These are phyloP conservation scores for Globisporangium emineosum DNA, from an alignment of 352 stramenopile genomes.

Conservation along the genomic window DNA sequence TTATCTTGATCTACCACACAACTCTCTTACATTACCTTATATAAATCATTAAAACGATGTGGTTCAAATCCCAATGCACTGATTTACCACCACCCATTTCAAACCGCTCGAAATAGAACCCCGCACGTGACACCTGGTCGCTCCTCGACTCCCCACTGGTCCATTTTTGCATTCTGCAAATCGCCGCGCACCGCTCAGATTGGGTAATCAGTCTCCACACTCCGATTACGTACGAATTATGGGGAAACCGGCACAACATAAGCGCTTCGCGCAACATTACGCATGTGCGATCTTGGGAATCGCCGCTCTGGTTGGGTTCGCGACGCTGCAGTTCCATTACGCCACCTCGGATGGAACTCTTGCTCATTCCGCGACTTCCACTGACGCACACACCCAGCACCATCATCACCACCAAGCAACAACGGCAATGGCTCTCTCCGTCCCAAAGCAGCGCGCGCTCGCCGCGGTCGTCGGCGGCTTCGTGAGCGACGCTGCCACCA, in stretches of 20 bases:
- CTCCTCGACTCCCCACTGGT: too few species aligned
- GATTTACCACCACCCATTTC: neutral
- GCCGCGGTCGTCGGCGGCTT: conserved; percentile 48
- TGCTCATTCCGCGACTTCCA: conserved; percentile 6
- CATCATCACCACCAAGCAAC: neutral
- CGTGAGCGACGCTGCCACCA: conserved; percentile 60
- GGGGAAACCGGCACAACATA: neutral
- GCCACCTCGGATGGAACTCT: neutral
- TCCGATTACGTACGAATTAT: too few species aligned
- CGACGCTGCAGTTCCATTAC: conserved; percentile 1
- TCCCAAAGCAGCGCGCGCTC: conserved; percentile 41
- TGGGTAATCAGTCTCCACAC: neutral
- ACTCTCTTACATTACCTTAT: neutral
- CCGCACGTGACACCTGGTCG: neutral
- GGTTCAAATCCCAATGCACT: neutral
- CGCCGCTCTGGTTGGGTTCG: neutral
- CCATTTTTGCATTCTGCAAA: too few species aligned
- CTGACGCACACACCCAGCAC: conserved; percentile 4
- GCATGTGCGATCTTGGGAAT: neutral
- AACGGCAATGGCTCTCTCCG: conserved; percentile 22
- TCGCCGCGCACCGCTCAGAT: too few species aligned
- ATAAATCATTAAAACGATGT: neutral
- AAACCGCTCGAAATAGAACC: neutral
- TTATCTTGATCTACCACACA: neutral
- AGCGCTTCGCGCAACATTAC: conserved; percentile 8